Conservation (phyloP, 352 stramenopile genomes). For the Phytophthora macrochlamydospora region DNA sequence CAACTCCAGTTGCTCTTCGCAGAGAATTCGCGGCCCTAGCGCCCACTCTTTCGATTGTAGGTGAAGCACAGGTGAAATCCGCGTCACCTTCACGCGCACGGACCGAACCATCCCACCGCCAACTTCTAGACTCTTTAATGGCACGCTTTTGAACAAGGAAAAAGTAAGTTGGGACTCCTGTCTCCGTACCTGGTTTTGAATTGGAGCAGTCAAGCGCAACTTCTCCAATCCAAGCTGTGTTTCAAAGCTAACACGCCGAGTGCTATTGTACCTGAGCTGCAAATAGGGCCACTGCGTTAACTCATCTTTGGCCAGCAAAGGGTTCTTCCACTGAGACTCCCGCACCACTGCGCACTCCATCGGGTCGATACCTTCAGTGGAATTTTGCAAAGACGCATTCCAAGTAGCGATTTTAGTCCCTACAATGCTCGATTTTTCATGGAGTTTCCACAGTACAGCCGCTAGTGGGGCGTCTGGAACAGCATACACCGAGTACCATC, state of each 20-base stretch:
- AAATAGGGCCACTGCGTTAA: constrained; percentile 60
- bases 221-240: constrained; percentile 56
- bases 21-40: constrained; percentile 64
- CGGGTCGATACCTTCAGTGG: constrained; percentile 66
- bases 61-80: constrained; percentile 64
- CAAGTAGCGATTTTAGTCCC: constrained; percentile 72
- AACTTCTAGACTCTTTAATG: constrained; percentile 64
- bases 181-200: constrained; percentile 6
- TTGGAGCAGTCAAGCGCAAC: constrained; percentile 21
- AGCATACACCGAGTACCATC: constrained; percentile 73
- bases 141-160: constrained; percentile 67
- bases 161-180: constrained; percentile 41
- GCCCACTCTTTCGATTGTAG: constrained; percentile 72
- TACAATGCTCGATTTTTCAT: constrained; percentile 41
- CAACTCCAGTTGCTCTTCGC: constrained; percentile 61
- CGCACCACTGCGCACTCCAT: constrained; percentile 60
- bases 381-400: constrained; percentile 71
- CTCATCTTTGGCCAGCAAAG: constrained; percentile 57
- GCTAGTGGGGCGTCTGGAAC: constrained; percentile 52
- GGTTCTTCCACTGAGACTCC: constrained; percentile 46
- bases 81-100: constrained; percentile 50
- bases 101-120: constrained; percentile 67
- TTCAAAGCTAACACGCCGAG: constrained; percentile 48
- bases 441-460: constrained; percentile 52
- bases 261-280: constrained; percentile 73